These are phyloP conservation scores for Boletus coccyginus DNA, from an alignment of 768 basidiomycete genomes.

Conservation along the genomic window DNA sequence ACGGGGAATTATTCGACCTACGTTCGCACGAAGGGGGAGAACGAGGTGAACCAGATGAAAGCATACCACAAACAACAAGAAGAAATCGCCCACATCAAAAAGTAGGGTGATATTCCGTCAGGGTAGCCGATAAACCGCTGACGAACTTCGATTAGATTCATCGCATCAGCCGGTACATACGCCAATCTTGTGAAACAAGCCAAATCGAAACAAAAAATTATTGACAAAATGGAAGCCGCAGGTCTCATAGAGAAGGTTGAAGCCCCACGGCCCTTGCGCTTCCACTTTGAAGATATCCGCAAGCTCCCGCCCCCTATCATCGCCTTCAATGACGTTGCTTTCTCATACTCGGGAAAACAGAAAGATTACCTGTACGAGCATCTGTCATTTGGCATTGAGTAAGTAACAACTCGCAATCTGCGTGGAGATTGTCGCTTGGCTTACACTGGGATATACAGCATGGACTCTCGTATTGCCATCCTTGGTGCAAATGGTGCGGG, in stretches of 20 bases:
- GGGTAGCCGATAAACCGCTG: conserved; percentile 4
- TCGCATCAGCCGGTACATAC: conserved; percentile 99
- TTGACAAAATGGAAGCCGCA: conserved; percentile 99
- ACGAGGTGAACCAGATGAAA: conserved; percentile 99
- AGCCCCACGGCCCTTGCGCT: conserved; percentile 65
- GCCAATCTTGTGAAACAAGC: conserved; percentile 98
- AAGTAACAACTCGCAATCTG: conserved; percentile 28
- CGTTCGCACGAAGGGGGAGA: conserved; percentile 93
- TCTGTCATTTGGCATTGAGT: conserved; percentile 98
- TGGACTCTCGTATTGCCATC: conserved; percentile 94
- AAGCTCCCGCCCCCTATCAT: conserved; percentile 97
- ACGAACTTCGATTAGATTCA: conserved; percentile 58
- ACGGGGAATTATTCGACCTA: conserved; percentile 97
- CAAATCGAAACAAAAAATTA: conserved; percentile 99
- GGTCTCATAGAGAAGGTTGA: conserved; percentile 94
- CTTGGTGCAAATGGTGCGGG: conserved; percentile 96
- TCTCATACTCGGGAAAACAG: conserved; percentile 90
- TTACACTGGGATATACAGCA: conserved; percentile 42
- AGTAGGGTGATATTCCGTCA: conserved; percentile 46
- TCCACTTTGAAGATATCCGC: conserved; percentile 94
- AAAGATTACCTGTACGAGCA: conserved; percentile 85
- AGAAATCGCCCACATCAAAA: conserved; percentile 97
- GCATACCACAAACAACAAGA: conserved; percentile 98
- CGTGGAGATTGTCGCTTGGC: conserved; percentile 4
- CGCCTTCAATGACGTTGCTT: conserved; percentile 92